These are phyloP conservation scores for Vanilla planifolia DNA, from an alignment of 106 monocot genomes.

Conservation along the genomic window DNA sequence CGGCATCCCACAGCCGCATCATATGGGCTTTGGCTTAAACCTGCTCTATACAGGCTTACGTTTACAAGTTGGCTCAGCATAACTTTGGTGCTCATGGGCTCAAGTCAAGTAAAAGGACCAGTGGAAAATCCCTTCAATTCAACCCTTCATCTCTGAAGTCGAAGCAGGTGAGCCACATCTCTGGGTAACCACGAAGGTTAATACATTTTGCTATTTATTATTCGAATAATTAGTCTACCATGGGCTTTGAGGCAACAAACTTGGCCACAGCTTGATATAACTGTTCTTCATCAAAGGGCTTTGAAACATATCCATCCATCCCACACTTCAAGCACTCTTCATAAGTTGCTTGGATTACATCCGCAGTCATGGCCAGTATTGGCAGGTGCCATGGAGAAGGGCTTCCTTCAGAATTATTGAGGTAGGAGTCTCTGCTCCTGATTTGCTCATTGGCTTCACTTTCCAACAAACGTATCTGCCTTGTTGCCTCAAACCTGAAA, in stretches of 20 bases:
- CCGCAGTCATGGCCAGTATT: conserved; percentile 94
- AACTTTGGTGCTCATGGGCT: conserved; percentile 71
- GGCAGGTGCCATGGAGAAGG: conserved; percentile 60
- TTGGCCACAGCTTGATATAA: conserved; percentile 78
- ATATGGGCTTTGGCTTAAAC: conserved; percentile 68
- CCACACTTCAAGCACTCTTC: conserved; percentile 90
- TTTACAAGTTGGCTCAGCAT: too few species aligned
- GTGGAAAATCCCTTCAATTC: too few species aligned
- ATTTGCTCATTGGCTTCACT: conserved; percentile 36
- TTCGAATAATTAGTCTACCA: conserved; percentile 1
- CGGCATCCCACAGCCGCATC: conserved; percentile 70
- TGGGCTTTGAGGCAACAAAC: conserved; percentile 36
- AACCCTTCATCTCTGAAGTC: too few species aligned
- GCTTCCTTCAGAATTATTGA: background rate
- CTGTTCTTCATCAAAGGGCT: conserved; percentile 88
- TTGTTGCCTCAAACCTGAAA: conserved; percentile 86
- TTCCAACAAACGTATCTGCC: conserved; percentile 77
- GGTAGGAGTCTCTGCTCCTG: background rate
- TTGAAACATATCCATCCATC: conserved; percentile 97
- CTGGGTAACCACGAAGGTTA: background rate
- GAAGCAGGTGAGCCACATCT: too few species aligned
- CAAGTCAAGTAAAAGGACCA: conserved; percentile 29
- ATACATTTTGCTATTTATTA: background rate
- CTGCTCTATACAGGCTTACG: too few species aligned
- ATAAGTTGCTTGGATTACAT: conserved; percentile 92